Evolutionary conservation across 2,329 filamentous ascomycete genomes (phyloP).

Genomic region (Thielaviopsis ethacetica): DNA sequence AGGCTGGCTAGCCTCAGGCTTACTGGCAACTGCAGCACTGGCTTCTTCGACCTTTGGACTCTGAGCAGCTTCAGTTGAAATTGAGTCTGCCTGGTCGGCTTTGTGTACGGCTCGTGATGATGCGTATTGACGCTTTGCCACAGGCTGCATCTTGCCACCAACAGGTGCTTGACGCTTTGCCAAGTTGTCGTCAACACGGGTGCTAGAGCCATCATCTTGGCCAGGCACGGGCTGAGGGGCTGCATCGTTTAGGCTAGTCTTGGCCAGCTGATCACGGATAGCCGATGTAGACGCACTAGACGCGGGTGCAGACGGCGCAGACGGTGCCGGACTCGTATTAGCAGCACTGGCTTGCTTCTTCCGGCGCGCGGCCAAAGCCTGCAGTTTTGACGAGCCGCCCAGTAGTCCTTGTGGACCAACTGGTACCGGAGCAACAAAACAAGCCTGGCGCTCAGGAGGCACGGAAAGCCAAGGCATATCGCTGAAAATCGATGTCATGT

Average conservation of each 20-base stretch:
- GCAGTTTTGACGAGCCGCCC: constrained; percentile 77
- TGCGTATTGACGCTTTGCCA: background rate
- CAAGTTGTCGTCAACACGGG: background rate
- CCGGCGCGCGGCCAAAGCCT: constrained; percentile 70
- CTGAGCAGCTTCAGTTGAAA: background rate
- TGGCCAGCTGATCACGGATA: constrained; percentile 1
- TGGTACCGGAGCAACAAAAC: constrained; percentile 42
- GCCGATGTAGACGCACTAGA: background rate
- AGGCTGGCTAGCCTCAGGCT: background rate
- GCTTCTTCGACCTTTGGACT: background rate
- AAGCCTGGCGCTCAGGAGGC: constrained; percentile 46
- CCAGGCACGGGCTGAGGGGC: background rate
- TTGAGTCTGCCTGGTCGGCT: background rate
- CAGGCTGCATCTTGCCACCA: constrained; percentile 1
- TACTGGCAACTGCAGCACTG: background rate
- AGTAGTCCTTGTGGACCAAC: constrained; percentile 45
- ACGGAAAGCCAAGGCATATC: constrained; percentile 77
- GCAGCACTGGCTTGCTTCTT: constrained; percentile 64
- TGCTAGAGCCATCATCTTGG: background rate
- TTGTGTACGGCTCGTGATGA: background rate
- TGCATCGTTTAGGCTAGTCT: background rate
- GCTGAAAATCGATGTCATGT: constrained; percentile 43
- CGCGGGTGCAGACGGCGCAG: background rate
- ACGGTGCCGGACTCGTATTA: background rate
- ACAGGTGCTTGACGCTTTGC: background rate